Percentiles rank a stretch among this genome's conserved stretches.
Conservation (phyloP, 2,329 filamentous ascomycete species). For the Cadophora malorum region DNA sequence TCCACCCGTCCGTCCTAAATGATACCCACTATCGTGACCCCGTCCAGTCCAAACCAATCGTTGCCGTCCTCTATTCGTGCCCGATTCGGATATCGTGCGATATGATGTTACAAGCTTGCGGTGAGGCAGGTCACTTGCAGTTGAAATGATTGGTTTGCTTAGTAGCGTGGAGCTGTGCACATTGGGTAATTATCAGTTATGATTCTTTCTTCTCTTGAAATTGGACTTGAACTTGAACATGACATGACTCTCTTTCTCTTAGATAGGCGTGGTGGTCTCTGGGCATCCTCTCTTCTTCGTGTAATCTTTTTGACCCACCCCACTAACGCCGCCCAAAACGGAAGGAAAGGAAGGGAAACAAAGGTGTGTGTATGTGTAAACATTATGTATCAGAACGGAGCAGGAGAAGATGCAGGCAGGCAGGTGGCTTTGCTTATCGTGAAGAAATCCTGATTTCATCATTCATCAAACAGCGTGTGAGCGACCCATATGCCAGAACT, state of each 20-base stretch:
- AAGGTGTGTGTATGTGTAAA: neutral
- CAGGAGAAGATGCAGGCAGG: constrained; percentile 24
- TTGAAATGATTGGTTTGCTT: constrained; percentile 22
- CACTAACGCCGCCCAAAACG: constrained; percentile 10
- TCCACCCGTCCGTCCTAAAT: neutral
- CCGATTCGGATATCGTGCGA: constrained; percentile 22
- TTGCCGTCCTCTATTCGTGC: neutral
- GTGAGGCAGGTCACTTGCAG: constrained; percentile 41
- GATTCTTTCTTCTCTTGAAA: constrained; percentile 33
- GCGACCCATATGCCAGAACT: constrained; percentile 19
- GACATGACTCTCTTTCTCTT: neutral
- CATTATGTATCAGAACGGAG: constrained; percentile 21
- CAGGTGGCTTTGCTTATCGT: constrained; percentile 22
- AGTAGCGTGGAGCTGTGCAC: constrained; percentile 41
- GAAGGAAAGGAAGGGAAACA: constrained; percentile 1
- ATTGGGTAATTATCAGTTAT: constrained; percentile 42
- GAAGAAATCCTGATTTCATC: constrained; percentile 14
- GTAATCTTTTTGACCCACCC: neutral
- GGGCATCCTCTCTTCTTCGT: constrained; percentile 14
- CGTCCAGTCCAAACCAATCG: constrained; percentile 9
- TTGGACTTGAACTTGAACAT: too few relatives aligned
- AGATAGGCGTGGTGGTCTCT: constrained; percentile 23
- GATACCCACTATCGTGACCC: constrained; percentile 4
- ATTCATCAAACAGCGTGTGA: constrained; percentile 13
- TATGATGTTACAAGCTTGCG: constrained; percentile 40